Base-by-base conservation (phyloP, 73 alveolate genomes). In the Blepharisma stoltei region DNA sequence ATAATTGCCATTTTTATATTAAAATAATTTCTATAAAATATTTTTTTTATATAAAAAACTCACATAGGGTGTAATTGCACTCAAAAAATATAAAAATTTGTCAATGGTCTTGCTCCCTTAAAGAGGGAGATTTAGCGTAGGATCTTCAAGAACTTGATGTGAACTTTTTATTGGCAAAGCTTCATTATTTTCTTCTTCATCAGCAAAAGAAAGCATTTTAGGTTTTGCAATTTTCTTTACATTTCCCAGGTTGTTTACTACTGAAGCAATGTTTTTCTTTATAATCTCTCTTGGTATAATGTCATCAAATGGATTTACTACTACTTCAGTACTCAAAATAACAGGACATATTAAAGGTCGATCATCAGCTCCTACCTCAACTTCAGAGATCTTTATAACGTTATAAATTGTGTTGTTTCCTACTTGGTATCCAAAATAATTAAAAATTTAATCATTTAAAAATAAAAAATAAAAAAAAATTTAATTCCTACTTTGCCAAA, bases 351-450 rank as follows among this genome's bases (percentile, higher is more conserved):
- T 83, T 8, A 86, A 23, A 14, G 97, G 97, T 54, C 89, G 1
- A 81, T 89, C 94, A 54, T 82, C 78, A 47, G 38, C 32, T 76
- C 88, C 93, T 6, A 94, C 90, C 38, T 91, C 97, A 6, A 85
- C 82, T 44, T 78, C 80, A 27, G 88, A 67, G 66, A 88, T 77
- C 27, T 65, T 54, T 82, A 88, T 52, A 21, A 91, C 67, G 67
- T 91, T 91, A 54, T 81, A 91, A 6, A 91, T 80, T 49, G 97
- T 81, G 32, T 84, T 54, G 5, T 94, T 96, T 60, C 81, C 88
- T 1, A 95, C 96, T 82, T 89, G 90, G n/a, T n/a, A n/a, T 47
- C 99, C 99, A 86, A 95, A 95, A 46, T 90, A 90, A 4, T 97
- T 92, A 89, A 86, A 93, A 83, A 91, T 92, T n/a, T 82, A 81